Conservation (phyloP, 2,329 filamentous ascomycete species). For the Truncatella angustata region DNA sequence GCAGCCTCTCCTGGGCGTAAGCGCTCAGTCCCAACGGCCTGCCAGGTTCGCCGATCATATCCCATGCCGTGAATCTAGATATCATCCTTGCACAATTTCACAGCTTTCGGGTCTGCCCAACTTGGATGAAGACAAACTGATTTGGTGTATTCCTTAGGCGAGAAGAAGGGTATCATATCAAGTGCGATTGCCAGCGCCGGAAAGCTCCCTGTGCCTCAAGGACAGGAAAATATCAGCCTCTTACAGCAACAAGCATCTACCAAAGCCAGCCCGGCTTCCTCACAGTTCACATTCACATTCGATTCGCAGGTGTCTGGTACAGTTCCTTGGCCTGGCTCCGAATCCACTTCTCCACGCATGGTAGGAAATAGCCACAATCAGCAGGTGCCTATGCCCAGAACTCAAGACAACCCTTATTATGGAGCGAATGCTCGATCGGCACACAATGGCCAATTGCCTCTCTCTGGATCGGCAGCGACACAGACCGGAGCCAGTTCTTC, state of each 20-base stretch:
- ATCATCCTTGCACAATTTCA: not conserved
- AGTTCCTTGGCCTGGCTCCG: constrained; percentile 68
- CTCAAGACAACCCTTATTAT: constrained; percentile 17
- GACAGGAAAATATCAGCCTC: constrained; percentile 76
- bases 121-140: not conserved
- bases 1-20: too few relatives aligned
- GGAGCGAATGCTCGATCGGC: constrained; percentile 13
- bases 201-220: constrained; percentile 60
- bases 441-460: constrained; percentile 16
- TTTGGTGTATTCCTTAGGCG: constrained; percentile 28
- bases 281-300: constrained; percentile 96
- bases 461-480: constrained; percentile 13
- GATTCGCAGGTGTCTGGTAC: constrained; percentile 83
- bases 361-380: constrained; percentile 22
- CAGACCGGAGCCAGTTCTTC: constrained; percentile 6
- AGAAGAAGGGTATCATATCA: constrained; percentile 78
- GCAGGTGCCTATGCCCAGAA: constrained; percentile 15
- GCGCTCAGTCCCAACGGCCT: too few relatives aligned
- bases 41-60: too few relatives aligned
- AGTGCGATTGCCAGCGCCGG: constrained; percentile 88
- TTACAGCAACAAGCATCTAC: constrained; percentile 66
- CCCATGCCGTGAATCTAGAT: too few relatives aligned
- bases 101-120: too few relatives aligned
- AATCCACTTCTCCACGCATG: constrained; percentile 32
- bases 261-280: constrained; percentile 61